phyloP scores from a whole-genome alignment of 768 basidiomycete genomes.

The Amanita brunnescens region DNA sequence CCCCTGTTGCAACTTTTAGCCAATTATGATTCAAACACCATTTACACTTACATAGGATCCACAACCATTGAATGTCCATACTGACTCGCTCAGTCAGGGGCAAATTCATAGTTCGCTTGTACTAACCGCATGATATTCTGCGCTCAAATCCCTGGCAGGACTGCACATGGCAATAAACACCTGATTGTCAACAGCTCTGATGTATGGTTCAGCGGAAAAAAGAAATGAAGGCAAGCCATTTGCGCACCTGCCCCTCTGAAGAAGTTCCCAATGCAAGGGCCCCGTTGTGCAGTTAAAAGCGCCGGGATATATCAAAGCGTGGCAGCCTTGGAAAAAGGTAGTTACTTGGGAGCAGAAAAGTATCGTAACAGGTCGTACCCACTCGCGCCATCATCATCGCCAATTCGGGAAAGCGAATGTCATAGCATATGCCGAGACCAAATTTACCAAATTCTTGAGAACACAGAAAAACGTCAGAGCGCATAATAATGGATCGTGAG shows the following conservation, averaged over 20 bases:
- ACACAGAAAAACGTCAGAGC: neutral
- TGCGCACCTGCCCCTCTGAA: slow-evolving; percentile 73
- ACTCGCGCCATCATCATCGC: slow-evolving; percentile 83
- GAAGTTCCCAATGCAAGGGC: slow-evolving; percentile 90
- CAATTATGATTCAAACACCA: slow-evolving; percentile 7
- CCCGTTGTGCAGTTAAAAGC: slow-evolving; percentile 97
- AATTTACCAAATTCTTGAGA: slow-evolving; percentile 87
- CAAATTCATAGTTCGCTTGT: neutral
- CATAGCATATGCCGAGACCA: slow-evolving; percentile 95
- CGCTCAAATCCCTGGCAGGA: slow-evolving; percentile 76
- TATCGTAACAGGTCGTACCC: slow-evolving; percentile 35
- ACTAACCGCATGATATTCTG: slow-evolving; percentile 73
- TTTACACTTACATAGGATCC: slow-evolving; percentile 67
- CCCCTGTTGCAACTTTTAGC: slow-evolving; percentile 42
- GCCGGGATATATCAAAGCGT: slow-evolving; percentile 83
- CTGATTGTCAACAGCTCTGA: slow-evolving; percentile 94
- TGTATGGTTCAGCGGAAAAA: neutral
- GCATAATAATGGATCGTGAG: neutral
- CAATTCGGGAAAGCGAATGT: slow-evolving; percentile 90
- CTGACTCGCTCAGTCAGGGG: slow-evolving; percentile 25
- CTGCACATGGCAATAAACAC: slow-evolving; percentile 96
- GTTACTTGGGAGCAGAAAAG: neutral
- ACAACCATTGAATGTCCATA: slow-evolving; percentile 89
- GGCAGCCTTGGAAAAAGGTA: slow-evolving; percentile 48
- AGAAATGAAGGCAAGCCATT: neutral